phyloP scores from a whole-genome alignment of 148 eudicot genomes.

The Silene conica region DNA sequence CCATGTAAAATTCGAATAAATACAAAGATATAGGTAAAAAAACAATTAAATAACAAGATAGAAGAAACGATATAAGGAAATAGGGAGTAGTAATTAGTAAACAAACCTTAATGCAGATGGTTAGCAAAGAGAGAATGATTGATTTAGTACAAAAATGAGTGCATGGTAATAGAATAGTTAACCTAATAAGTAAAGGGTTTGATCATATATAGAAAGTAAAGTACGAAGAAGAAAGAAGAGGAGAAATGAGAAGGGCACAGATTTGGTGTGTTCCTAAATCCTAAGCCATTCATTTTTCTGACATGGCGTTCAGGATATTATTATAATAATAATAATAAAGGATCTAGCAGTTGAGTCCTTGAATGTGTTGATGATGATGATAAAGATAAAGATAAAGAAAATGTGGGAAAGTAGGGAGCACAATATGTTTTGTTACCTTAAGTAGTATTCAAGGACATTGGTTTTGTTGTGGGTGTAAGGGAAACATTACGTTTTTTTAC shows the following conservation, averaged over 20 bases:
- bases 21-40: no score
- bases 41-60: neutral
- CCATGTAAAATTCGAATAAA: no score
- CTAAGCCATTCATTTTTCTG: slow-evolving; percentile 53
- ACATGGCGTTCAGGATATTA: slow-evolving; percentile 31
- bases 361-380: no score
- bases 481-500: slow-evolving; percentile 17
- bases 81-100: neutral
- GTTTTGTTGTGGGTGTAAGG: slow-evolving; percentile 21
- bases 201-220: slow-evolving; percentile 13
- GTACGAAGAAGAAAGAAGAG: neutral
- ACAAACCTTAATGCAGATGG: neutral
- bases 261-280: slow-evolving; percentile 30
- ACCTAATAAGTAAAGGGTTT: neutral
- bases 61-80: neutral
- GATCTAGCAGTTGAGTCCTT: no score
- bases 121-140: neutral
- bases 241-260: slow-evolving; percentile 24
- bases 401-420: slow-evolving; percentile 26
- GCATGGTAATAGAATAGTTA: neutral
- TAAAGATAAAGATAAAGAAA: neutral
- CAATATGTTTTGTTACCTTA: slow-evolving; percentile 16
- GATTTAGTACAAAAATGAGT: slow-evolving; percentile 3
- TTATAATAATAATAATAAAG: no score
- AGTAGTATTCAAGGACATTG: slow-evolving; percentile 22